Conservation (phyloP, 495 filamentous ascomycete species). For the Penicillium paxilli region DNA sequence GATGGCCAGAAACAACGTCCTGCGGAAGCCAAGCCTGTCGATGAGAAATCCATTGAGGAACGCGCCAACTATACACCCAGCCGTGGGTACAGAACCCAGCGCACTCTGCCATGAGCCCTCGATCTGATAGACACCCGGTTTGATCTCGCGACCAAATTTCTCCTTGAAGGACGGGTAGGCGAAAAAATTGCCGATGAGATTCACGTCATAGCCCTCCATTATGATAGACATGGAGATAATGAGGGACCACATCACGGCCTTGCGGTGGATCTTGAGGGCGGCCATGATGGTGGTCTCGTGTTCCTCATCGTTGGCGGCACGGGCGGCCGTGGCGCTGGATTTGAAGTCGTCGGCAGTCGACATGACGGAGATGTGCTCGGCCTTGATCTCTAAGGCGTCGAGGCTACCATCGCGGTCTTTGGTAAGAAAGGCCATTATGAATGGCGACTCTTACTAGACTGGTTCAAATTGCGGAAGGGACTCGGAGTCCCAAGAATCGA, state of each 20-base stretch:
- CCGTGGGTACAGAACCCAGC: constrained; percentile 59
- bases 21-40: not conserved
- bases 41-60: too few species aligned
- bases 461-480: too few species aligned
- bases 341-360: too few species aligned
- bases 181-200: constrained; percentile 52
- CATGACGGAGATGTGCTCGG: too few species aligned
- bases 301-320: constrained; percentile 46
- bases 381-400: too few species aligned
- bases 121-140: too few species aligned
- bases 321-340: too few species aligned
- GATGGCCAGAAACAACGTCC: constrained; percentile 59
- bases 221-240: constrained; percentile 53
- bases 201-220: constrained; percentile 61
- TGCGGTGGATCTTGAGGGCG: constrained; percentile 53
- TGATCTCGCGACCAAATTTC: constrained; percentile 64
- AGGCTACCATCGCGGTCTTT: too few species aligned
- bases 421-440: too few species aligned
- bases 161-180: constrained; percentile 57
- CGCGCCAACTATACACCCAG: constrained; percentile 21
- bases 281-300: constrained; percentile 45
- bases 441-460: too few species aligned
- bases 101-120: too few species aligned
- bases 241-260: constrained; percentile 55
- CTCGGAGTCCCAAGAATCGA: too few species aligned